Evolutionary conservation across 2,329 filamentous ascomycete genomes (phyloP), one percentile per base, ranked within the genome.

Genomic region (Fusarium sterilihyphosum): DNA sequence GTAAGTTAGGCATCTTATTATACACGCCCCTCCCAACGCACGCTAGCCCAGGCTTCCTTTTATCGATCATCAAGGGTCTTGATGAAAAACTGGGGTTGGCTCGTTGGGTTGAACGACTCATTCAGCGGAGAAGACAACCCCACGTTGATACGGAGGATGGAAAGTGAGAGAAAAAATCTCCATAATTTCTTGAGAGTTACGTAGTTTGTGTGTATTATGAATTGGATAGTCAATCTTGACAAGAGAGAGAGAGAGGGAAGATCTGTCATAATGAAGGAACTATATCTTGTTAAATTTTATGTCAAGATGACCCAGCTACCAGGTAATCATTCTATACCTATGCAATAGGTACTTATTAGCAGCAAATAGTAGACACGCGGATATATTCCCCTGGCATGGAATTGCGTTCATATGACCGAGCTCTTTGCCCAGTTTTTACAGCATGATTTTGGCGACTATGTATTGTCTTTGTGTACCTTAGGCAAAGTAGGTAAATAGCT

Each of bases 341-440:
- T 63, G 49, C 44, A 65, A 53, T 65, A 47, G 33, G 33, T 16
- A 35, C 20, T 29, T 20, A 14, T 29, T 13, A 11, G 29, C 49
- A 50, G 26, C 46, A 33, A 31, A 50, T 33, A 50, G 47, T 24
- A 47, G 26, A 52, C 49, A 14, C 8, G 6, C 57, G 65, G 63
- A 33, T 61, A 71, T 71, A 60, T 61, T 37, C 47, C 49, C 58
- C 59, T 50, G 72, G 61, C 69, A 70, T 75, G 72, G 49, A 63
- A 43, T 53, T 73, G 46, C 52, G 72, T 66, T 75, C 65, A 75
- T 74, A 74, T 74, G 73, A 74, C 73, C 58, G 72, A 74, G 69
- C 43, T 64, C 17, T 50, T 38, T 43, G 20, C 43, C 47, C 52
- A 38, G 59, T 73, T 73, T 56, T 73, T 53, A 61, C 11, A n/a